Base-by-base conservation (phyloP, 306 rosid genomes). In the Cajanus cajan region DNA sequence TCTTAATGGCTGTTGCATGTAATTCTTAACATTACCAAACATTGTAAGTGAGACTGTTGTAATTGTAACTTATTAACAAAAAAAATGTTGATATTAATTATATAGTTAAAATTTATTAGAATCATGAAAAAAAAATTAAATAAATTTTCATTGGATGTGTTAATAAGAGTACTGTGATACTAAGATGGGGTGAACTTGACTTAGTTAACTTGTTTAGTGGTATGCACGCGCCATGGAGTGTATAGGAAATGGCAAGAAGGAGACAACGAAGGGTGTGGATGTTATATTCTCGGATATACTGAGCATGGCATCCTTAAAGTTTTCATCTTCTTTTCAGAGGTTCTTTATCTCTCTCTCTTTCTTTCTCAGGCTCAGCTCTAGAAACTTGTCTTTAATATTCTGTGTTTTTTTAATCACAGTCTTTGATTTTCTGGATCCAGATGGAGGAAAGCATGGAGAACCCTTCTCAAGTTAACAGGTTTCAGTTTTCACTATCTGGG, bases 401-500 rank as follows among this genome's bases (percentile, higher is more conserved):
- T 71, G 47, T 28, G 31, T 28, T 28, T 9, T 37, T 28, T 9
- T 2, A n/a, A 6, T 61, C 43, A 2, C n/a, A 1, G 21, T 68
- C 37, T 44, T 19, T 76, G 69, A 22, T 61, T 71, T 82, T 83
- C 76, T 83, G 33, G 83, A 71, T 73, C 43, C 74, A 84, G 63
- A 85, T 87, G 87, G 83, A 87, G 15, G 80, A 76, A 47, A 41
- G 36, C 50, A 52, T 47, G 21, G 64, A 57, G 1, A 74, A 54
- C 78, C 81, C 82, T 76, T 70, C 85, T 71, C 85, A 78, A 48
- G 39, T 79, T 22, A 41, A 81, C 91, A 90, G 94, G 94, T 90
- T 73, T 72, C 11, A 12, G 43, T 33, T 4, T 51, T 28, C 31
- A 28, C 68, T 76, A 11, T 69, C 71, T 76, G 77, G 82, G 68